phyloP scores from a whole-genome alignment of 2,329 filamentous ascomycete species.

The Hymenoscyphus repandus region DNA sequence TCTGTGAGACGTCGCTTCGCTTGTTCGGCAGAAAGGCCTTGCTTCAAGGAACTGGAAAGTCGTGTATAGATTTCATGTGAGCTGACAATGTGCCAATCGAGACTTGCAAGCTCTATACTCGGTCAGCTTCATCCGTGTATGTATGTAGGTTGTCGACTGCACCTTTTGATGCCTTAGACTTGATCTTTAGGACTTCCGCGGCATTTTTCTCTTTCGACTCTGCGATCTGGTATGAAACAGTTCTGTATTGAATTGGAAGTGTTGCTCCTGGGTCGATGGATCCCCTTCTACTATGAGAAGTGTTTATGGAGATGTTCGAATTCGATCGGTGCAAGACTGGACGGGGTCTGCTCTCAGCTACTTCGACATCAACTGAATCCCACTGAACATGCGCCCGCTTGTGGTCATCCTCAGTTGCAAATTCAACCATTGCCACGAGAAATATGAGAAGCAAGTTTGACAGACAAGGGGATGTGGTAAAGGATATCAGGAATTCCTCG shows the following conservation, averaged over 20 bases:
- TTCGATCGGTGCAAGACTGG: slow-evolving; percentile 21
- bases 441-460: no score
- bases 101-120: slow-evolving; percentile 48
- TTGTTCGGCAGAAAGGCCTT: slow-evolving; percentile 57
- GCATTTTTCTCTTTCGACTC: slow-evolving; percentile 45
- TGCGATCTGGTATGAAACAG: slow-evolving; percentile 51
- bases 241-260: slow-evolving; percentile 51
- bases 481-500: no score
- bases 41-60: slow-evolving; percentile 48
- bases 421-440: slow-evolving; percentile 28
- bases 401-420: slow-evolving; percentile 16
- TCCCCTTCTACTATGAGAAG: slow-evolving; percentile 25
- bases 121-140: slow-evolving; percentile 13
- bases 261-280: slow-evolving; percentile 37
- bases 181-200: slow-evolving; percentile 37
- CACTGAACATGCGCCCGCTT: slow-evolving; percentile 24
- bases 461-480: no score
- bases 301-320: slow-evolving; percentile 27
- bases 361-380: slow-evolving; percentile 21
- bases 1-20: slow-evolving; percentile 48
- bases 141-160: slow-evolving; percentile 3
- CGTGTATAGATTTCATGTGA: slow-evolving; percentile 53
- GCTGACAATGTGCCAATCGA: slow-evolving; percentile 64
- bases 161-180: slow-evolving; percentile 42
- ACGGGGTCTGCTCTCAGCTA: slow-evolving; percentile 12